Percentiles rank a stretch among this genome's conserved stretches.
These are phyloP conservation scores for Apocynum venetum DNA, from an alignment of 257 asterid species.

Conservation along the genomic window DNA sequence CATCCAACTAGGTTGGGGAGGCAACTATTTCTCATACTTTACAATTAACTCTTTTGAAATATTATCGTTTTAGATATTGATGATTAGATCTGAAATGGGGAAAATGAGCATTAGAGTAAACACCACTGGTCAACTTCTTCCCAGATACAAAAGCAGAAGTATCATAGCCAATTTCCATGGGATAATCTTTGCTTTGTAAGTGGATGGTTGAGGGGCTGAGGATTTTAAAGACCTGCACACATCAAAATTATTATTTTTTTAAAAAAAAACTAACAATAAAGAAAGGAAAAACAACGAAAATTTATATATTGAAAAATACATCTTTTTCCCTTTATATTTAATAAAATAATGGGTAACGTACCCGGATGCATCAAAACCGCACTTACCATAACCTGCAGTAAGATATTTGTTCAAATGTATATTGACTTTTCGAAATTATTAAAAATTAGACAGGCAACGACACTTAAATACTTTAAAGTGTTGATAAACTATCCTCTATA, in stretches of 20 bases:
- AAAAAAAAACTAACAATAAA: no score
- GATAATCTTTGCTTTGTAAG: neutral
- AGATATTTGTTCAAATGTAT: neutral
- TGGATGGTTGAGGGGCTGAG: neutral
- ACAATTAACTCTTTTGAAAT: neutral
- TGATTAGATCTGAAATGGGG: no score
- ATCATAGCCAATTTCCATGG: neutral
- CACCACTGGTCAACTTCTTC: neutral
- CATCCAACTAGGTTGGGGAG: neutral
- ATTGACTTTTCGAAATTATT: no score
- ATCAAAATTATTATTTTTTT: neutral
- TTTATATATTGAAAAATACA: no score
- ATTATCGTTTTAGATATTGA: no score
- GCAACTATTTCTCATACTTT: neutral
- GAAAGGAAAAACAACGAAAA: neutral
- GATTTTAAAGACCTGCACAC: neutral
- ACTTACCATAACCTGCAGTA: slow-evolving; percentile 49
- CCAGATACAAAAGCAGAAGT: neutral
- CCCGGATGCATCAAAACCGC: slow-evolving; percentile 41
- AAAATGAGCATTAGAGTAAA: neutral
- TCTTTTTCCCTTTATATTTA: neutral
- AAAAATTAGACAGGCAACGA: no score
- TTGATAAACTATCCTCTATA: no score
- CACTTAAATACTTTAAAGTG: no score
- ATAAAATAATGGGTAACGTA: neutral